Evolutionary conservation across 116 monocot genomes (phyloP), one percentile per base, ranked within the genome.

Genomic region (Zostera marina): DNA sequence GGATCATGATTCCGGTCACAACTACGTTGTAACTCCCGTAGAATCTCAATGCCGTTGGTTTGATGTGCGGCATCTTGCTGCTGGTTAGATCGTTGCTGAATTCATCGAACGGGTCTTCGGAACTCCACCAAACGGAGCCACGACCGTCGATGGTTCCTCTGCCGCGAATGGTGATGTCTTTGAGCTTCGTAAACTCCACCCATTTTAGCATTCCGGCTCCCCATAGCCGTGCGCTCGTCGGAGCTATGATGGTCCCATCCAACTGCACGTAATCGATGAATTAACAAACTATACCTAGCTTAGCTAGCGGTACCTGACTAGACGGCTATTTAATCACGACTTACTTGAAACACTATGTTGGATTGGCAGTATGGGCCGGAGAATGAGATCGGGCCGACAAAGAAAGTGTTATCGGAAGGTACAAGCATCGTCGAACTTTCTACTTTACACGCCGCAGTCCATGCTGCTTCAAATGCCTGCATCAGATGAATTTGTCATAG

Each of bases 121-220:
- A 68, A 7, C 46, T 63, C 85, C 85, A 91, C 82, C 91, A 91
- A 22, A 54, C 63, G 40, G 74, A 73, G 14, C 85, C 85, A 13
- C 51, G 68, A 3, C 85, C 85, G 42, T 91, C 77, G 5, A 85
- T 70, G 22, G 62, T 42, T 1, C 82, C 90, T 6, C 47, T 60
- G 5, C 91, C 91, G 51, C 56, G 74, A 26, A 91, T 73, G 47
- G 77, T 75, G 48, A 91, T 81, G 19, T 77, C 77, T 66, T 22
- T 78, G 6, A 91, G 85, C 41, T 91, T 85, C 40, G 77, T 82
- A 82, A 91, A 91, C 61, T 85, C 82, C 0, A 91, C 58, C 91
- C 91, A 91, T 48, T 70, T 72, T 24, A 79, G 62, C 4, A 74
- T 43, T 10, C 79, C 85, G 4, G 79, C 63, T 14, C 72, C 74